Evolutionary conservation across 2,329 filamentous ascomycete species (phyloP), one percentile per base, ranked within the genome.

Genomic region (Ceratocystis harringtonii): DNA sequence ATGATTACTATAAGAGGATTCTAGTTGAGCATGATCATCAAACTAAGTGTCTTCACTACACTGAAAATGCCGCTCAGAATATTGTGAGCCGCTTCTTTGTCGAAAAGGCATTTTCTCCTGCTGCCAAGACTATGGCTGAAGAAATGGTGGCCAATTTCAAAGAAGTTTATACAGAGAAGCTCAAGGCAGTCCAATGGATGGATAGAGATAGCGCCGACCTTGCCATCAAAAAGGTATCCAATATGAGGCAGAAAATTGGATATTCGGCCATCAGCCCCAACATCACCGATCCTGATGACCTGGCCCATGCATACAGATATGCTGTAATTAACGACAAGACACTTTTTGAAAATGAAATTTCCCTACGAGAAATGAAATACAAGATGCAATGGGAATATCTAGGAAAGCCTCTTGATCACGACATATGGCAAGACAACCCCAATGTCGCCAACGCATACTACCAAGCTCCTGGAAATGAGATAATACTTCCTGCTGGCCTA

Each of bases 71-170:
- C 4, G 72, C 89, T 25, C 81, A 81, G 1, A 89, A 86, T 85
- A 85, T 87, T 61, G 75, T 88, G 17, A 86, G 84, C 71, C 82
- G 85, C 25, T 89, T 89, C 75, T 90, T 85, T 68, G 78, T 89
- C 1, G 81, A 89, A 68, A 82, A 83, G 61, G 80, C 85, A 0
- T 90, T 89, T 70, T 83, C 84, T 0, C 79, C 84, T 12, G 80
- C 83, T 22, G 84, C 85, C 0, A 87, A 88, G 71, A 75, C 81
- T 3, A 81, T 88, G 58, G 85, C 85, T 17, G 84, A 89, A 66
- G 79, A 84, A 64, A 84, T 91, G 69, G 81, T 89, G n/a, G 80
- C 81, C 8, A 84, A 88, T 69, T 86, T 90, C 71, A 88, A 87
- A 72, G 77, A 80, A 17, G 79, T 83, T 22, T 90, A 89, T 70